Evolutionary conservation across 2,329 filamentous ascomycete genomes (phyloP), one percentile per base, ranked within the genome.

Genomic region (Tolypocladium amazonense): DNA sequence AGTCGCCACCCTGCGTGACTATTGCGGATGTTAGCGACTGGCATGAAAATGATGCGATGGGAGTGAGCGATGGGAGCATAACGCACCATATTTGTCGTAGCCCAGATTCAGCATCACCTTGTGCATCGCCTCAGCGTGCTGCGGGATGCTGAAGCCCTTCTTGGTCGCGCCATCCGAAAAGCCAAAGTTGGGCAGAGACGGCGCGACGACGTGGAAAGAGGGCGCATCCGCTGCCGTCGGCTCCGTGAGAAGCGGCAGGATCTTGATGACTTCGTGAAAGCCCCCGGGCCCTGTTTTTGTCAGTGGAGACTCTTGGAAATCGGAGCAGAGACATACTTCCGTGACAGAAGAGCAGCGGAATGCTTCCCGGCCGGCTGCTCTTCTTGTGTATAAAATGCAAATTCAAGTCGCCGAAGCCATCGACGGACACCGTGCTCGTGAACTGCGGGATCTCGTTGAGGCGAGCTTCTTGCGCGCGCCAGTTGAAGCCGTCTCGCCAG

Each of bases 71-170:
- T 20, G 47, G 47, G 3, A 27, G 20, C 8, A 8, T 33, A 12
- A 23, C 63, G 1, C 58, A 72, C 71, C 70, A 25, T 74, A 74
- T 58, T 69, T 67, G 4, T 68, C 61, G 54, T 74, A 91, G 0
- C 87, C 87, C 3, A 91, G 77, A 15, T 80, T 78, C 8, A 81
- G 72, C 88, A 92, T 92, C 9, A 91, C 73, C 59, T 84, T 85
- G 70, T 91, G 82, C 64, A 84, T 75, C 0, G 79, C 79, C 69
- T 90, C 85, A 71, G 73, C 70, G 37, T 75, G 73, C 43, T 75
- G 72, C 0, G 66, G 60, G 9, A 72, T 60, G 33, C 67, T 59
- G 27, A 75, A 75, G 0, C 71, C 72, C 9, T 61, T 63, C 56
- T 73, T 69, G 0, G 60, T 57, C 2, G 71, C 65, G 8, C 64